Base-by-base conservation (phyloP, 306 rosid species). In the Gastrolobium bilobum region DNA sequence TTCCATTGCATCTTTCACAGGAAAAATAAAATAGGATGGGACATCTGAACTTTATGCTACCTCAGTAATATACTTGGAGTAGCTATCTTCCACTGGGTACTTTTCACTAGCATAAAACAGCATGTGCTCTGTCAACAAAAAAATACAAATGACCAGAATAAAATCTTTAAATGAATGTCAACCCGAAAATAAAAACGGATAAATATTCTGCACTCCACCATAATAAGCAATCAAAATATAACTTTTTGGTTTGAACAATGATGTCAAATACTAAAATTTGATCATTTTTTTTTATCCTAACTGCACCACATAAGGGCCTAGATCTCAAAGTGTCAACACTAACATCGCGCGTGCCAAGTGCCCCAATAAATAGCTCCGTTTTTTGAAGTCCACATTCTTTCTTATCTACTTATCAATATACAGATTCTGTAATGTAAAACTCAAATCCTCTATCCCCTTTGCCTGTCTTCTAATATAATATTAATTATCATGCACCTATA, bases 41-140 rank as follows among this genome's bases (percentile, higher is more conserved):
- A 13, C 29, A 68, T 68, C 35, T 26, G 4, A 56, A 58, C 72
- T 65, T 30, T 44, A 54, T 38, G 11, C n/a, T 84, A 95, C 99
- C 99, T 93, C 96, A 26, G 83, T 53, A 75, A 95, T 95, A 86
- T 90, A 95, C 86, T 87, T 91, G 68, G 93, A 86, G 89, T 95
- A 95, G 90, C 97, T 91, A 85, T 93, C 96, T 89, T 95, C 99
- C 78, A 53, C 62, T 20, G 99, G 99, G 48, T 95, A 93, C 73
- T 95, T 95, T 84, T 95, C 94, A 84, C 99, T 95, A n/a, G 98
- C 98, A 89, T 86, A 95, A 89, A 93, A 93, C 89, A 95, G 88
- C 98, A 95, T 95, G 82, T 95, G 98, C 84, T 93, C 99, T 95
- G 92, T 79, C 77, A 82, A 47, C 13, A 75, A 69, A 34, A 82